Base-by-base conservation (phyloP, 1,139 yeast species). In the Scheffersomyces stambukii region DNA sequence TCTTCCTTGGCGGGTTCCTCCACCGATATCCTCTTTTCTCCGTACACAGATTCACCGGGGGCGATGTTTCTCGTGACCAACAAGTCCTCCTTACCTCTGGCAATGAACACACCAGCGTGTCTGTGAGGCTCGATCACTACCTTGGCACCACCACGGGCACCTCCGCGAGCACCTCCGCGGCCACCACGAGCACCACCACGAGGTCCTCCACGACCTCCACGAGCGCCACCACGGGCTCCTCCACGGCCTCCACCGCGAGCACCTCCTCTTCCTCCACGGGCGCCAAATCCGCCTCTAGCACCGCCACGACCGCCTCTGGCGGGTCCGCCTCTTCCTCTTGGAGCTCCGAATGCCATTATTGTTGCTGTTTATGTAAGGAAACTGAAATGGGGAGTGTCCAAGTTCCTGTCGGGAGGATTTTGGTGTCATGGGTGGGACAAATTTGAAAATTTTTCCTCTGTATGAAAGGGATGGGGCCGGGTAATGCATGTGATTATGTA, bases 51-150 rank as follows among this genome's bases (percentile, higher is more conserved):
- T 64, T 89, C 97, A 64, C 99, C 99, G 53, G 98, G 98, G 27
- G 96, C 95, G 57, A 81, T 66, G 75, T 91, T 91, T 72, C 82
- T 91, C 54, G 98, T 91, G 43, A 93, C 96, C 54, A 91, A 75
- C 60, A 91, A 76, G 77, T 93, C 98, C 73, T 91, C 98, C 70
- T 91, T 91, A 63, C 98, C 98, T 73, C 97, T 88, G 60, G 97
- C 98, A 65, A 91, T 88, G 79, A 80, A 91, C 46, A 91, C 95
- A 78, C 91, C 91, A 31, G 91, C 95, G 60, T 89, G 97, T 71
- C 95, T 83, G 68, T 91, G 98, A 48, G 97, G 96, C 70, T 91
- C 98, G 50, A 91, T 83, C 53, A 91, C 88, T 46, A 89, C 97
- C 68, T 86, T 84, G 53, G 95, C 84, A 60, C 97, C 98, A 46